phyloP scores from a whole-genome alignment of 768 basidiomycete genomes.

The Holtermanniella nyarrowii region DNA sequence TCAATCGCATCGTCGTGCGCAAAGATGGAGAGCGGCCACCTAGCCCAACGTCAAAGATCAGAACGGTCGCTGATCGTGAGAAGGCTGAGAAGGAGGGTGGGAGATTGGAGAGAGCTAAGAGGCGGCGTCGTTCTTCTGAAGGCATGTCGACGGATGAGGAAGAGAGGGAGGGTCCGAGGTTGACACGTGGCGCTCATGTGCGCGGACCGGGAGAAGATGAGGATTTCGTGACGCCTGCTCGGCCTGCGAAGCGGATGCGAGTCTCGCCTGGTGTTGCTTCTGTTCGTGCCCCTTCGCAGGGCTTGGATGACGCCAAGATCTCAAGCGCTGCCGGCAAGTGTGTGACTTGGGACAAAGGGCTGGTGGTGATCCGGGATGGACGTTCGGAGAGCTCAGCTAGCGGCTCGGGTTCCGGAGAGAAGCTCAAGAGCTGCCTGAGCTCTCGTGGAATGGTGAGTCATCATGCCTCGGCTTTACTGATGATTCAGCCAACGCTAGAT shows the following conservation, averaged over 20 bases:
- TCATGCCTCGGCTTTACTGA: not conserved
- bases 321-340: conserved; percentile 5
- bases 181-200: conserved; percentile 9
- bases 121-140: conserved; percentile 8
- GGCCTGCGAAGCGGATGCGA: conserved; percentile 24
- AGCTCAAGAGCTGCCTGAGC: conserved; percentile 7
- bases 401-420: conserved; percentile 8
- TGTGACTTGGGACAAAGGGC: conserved; percentile 38
- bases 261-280: not conserved
- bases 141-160: not conserved
- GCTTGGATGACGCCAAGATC: conserved; percentile 5
- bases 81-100: conserved; percentile 23
- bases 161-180: not conserved
- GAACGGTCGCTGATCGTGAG: conserved; percentile 27
- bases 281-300: not conserved
- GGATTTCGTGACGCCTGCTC: conserved; percentile 29
- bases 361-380: conserved; percentile 32
- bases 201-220: conserved; percentile 37
- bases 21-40: conserved; percentile 32
- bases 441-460: conserved; percentile 4
- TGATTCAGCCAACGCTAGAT: conserved; percentile 26
- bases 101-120: conserved; percentile 22
- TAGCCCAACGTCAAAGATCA: conserved; percentile 34
- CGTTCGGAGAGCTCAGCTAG: conserved; percentile 5
- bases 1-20: conserved; percentile 36